A percentile compares a stretch with the other conserved stretches of the same genome.
Evolutionary conservation across 2,329 filamentous ascomycete species (phyloP).

Genomic region (Didymella pomorum): DNA sequence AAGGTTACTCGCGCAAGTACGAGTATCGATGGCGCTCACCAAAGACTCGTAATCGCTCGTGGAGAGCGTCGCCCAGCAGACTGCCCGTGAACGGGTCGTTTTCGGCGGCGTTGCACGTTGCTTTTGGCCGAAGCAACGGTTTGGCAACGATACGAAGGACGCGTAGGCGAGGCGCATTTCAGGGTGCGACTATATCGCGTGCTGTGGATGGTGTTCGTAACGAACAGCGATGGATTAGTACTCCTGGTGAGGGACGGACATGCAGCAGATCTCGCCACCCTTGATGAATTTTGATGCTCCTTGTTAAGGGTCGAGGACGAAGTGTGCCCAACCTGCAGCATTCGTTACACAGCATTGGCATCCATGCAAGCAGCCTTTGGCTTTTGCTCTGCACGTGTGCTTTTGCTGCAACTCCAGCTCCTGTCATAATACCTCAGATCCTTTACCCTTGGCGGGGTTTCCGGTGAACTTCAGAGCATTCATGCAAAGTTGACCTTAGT

Average conservation of each 20-base stretch:
- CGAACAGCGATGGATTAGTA: not conserved
- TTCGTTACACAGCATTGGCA: slow-evolving; percentile 5
- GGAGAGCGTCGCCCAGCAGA: not conserved
- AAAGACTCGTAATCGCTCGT: not conserved
- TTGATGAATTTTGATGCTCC: not conserved
- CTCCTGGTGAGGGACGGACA: not conserved
- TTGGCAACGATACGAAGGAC: not conserved
- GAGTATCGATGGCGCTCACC: slow-evolving; percentile 1
- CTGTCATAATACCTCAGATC: not conserved
- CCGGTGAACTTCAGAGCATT: slow-evolving; percentile 5
- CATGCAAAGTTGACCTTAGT: not conserved
- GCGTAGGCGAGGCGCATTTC: not conserved
- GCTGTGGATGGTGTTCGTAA: not conserved
- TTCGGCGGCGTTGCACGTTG: not conserved
- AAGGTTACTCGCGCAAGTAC: not conserved
- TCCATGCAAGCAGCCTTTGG: not conserved
- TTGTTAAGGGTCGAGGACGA: not conserved
- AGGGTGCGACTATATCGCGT: not conserved
- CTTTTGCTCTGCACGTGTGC: slow-evolving; percentile 7
- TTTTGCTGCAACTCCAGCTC: slow-evolving; percentile 3
- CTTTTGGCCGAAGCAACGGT: slow-evolving; percentile 7
- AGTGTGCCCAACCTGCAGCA: not conserved
- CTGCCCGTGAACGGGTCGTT: slow-evolving; percentile 1
- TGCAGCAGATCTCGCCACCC: not conserved
- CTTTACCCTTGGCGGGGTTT: not conserved